Evolutionary conservation across 1,139 yeast genomes (phyloP), one percentile per base, ranked within the genome.

Genomic region (Yamadazyma spencermartinsiae): DNA sequence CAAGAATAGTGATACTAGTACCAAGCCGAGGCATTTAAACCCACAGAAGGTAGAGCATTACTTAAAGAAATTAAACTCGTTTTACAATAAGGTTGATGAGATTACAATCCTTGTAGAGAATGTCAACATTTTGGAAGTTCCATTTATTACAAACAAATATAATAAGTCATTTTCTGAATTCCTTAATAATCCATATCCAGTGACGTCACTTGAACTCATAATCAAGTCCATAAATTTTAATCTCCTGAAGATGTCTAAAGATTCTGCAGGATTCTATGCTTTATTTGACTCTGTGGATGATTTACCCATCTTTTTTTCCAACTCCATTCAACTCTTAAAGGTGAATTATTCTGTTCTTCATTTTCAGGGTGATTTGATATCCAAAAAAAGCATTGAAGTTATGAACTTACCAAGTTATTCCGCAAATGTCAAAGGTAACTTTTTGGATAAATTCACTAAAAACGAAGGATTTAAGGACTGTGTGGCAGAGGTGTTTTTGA

Each of bases 191-290:
- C 42, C 41, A 18, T 50, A 38, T 33, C 72, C 67, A 3, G 50
- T 36, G 19, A 54, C 63, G 12, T 65, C 60, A 16, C 55, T 63
- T 32, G 66, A 58, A 27, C 45, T 57, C 33, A 46, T 45, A 15
- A 58, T 59, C 38, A 70, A 63, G 45, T 68, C 65, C 2, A 51
- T 52, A 6, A 60, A 68, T 2, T 49, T 68, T 29, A 67, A 65
- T 45, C 46, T 64, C 15, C 53, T 62, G 13, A 60, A 66, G 39
- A 43, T 76, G 19, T 48, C 55, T 17, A 49, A 57, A 10, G 59
- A 57, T 31, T 63, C 75, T 9, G 80, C 88, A 1, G 90, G 89
- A 0, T 83, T 70, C 53, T 82, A 81, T 40, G 65, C 81, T 3
- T 52, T 72, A 13, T 83, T 78, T 51, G 65, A 68, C 26, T 66